Evolutionary conservation across 2,329 filamentous ascomycete genomes (phyloP).

Genomic region (Sporothrix inflata): DNA sequence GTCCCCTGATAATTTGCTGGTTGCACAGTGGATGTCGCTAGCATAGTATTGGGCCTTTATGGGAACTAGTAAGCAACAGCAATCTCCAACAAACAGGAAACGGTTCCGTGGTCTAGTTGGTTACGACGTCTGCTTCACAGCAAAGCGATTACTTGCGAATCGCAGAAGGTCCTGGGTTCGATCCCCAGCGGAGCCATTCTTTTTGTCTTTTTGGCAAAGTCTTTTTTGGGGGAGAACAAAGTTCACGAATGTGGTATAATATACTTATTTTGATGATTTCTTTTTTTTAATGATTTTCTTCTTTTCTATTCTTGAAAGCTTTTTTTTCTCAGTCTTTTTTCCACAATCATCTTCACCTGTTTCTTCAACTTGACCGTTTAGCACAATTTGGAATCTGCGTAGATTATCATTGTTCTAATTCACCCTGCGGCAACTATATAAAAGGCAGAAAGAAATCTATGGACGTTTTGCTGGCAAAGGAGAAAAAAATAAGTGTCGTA

Average conservation of each 20-base stretch:
- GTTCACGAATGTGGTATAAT: too few relatives aligned
- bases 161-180: constrained; percentile 39
- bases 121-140: constrained; percentile 38
- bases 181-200: constrained; percentile 35
- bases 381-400: neutral
- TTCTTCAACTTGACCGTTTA: neutral
- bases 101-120: constrained; percentile 38
- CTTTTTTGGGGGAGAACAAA: too few relatives aligned
- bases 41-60: neutral
- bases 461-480: neutral
- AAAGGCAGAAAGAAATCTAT: neutral
- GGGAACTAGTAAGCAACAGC: neutral
- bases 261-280: neutral
- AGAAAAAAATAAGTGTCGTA: neutral
- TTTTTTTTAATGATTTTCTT: neutral
- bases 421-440: constrained; percentile 1
- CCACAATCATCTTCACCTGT: too few relatives aligned
- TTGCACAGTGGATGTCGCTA: too few relatives aligned
- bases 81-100: neutral
- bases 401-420: neutral
- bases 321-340: neutral
- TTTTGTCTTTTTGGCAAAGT: constrained; percentile 26
- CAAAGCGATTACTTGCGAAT: constrained; percentile 19
- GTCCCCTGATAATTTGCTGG: too few relatives aligned
- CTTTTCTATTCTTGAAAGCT: neutral